Percentiles rank a stretch among this genome's conserved stretches.
These are phyloP conservation scores for Ceratobasidium sp. DNA, from an alignment of 1,284 basidiomycete genomes.

Conservation along the genomic window DNA sequence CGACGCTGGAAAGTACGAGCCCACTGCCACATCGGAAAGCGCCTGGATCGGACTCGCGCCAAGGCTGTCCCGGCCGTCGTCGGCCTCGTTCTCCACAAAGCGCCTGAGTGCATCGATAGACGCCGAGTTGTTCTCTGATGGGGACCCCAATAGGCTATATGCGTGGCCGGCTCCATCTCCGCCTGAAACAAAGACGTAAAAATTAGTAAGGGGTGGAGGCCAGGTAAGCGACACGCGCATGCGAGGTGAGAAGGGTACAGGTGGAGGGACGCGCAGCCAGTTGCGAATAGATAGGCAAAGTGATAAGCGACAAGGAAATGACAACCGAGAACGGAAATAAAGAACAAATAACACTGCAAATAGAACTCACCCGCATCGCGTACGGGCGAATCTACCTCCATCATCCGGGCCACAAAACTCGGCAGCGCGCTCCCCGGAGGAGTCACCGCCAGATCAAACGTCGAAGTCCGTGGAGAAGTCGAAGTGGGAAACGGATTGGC, in stretches of 20 bases:
- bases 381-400: constrained; percentile 35
- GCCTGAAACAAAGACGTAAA: neutral
- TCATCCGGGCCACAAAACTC: constrained; percentile 34
- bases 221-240: no score
- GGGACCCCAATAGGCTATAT: constrained; percentile 24
- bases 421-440: constrained; percentile 28
- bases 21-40: neutral
- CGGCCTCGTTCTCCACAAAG: neutral
- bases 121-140: constrained; percentile 4
- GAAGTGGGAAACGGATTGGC: constrained; percentile 4
- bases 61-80: neutral
- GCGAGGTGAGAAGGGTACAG: no score
- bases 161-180: neutral
- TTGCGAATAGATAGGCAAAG: no score
- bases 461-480: constrained; percentile 24
- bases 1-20: constrained; percentile 12
- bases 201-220: neutral
- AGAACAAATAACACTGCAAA: neutral
- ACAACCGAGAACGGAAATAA: no score
- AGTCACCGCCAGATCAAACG: constrained; percentile 30
- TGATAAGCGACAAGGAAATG: no score
- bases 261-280: no score
- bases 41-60: neutral
- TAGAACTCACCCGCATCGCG: constrained; percentile 23
- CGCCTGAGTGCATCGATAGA: constrained; percentile 30